These are phyloP conservation scores for Coemansia sp. DNA, from an alignment of 192 early-diverging fungal genomes.

Conservation along the genomic window DNA sequence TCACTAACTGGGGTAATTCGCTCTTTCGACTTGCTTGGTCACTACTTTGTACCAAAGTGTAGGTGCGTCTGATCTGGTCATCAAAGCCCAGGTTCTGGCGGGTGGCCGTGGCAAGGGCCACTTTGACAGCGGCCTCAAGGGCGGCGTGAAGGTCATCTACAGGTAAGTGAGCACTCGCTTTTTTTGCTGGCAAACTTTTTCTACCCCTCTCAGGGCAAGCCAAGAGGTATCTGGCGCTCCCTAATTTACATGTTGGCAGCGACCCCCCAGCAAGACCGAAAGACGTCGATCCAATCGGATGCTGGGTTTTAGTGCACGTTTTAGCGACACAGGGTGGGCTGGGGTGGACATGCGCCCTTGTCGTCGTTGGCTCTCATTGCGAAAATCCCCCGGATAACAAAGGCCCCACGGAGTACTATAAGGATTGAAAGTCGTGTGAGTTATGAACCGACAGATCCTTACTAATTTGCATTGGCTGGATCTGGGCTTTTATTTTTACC, in stretches of 20 bases:
- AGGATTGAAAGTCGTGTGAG: background rate
- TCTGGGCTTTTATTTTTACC: slow-evolving; percentile 5
- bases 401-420: background rate
- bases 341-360: background rate
- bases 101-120: slow-evolving; percentile 98
- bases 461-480: slow-evolving; percentile 5
- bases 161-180: slow-evolving; percentile 62
- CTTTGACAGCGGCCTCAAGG: slow-evolving; percentile 94
- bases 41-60: slow-evolving; percentile 11
- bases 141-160: slow-evolving; percentile 91
- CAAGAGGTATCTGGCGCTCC: background rate
- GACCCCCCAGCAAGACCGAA: background rate
- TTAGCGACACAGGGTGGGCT: background rate
- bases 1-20: background rate
- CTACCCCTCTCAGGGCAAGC: background rate
- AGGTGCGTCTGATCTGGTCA: slow-evolving; percentile 69
- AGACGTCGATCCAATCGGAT: slow-evolving; percentile 1
- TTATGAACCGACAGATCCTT: background rate
- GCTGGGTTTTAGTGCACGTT: background rate
- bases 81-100: slow-evolving; percentile 91
- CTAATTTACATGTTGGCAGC: background rate
- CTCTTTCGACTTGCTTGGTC: background rate
- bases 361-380: background rate
- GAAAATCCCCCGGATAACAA: background rate
- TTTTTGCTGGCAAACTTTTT: background rate